Base-by-base conservation (phyloP, 164 flowering plant species). In the Euptelea pleiosperma region DNA sequence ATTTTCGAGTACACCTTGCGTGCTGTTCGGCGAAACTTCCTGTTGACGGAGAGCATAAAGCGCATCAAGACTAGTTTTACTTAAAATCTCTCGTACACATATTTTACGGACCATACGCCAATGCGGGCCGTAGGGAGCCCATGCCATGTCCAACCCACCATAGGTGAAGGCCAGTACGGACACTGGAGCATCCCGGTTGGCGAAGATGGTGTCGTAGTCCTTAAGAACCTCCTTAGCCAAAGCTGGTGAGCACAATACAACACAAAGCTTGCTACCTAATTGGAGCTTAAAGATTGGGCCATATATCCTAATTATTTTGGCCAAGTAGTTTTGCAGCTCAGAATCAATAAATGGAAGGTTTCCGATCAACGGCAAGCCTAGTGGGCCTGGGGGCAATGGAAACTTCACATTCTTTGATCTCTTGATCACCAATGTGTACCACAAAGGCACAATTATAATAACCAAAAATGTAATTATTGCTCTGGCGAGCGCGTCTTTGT, bases 31-130 rank as follows among this genome's bases (percentile, higher is more conserved):
- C 54, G 28, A 31, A n/a, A 65, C 36, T 34, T 73, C 73, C 19
- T 21, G 28, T 22, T 50, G 34, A 3, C 73, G 55, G 22, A 65
- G 57, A 11, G 34, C 10, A 14, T 66, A 66, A 9, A 8, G 18
- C 0, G 67, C 53, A 2, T 73, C 72, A 3, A 73, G 60, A 19
- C 35, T 68, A 3, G 64, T 19, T 0, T 57, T 50, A 10, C 70
- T 49, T 0, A 71, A 46, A 70, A 77, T 61, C 28, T 74, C 70
- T 0, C 52, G 43, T 5, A 68, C 74, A 24, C 63, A 62, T 0
- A 71, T 46, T 40, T 64, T 72, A 6, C 81, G 61, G 14, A 73
- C 22, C 64, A 53, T 59, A 25, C 77, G 66, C 80, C 75, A 73
- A 6, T 61, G 39, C 0, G 70, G 61, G 3, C 70, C 69, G 16